These are phyloP conservation scores for Arthrobotrys megalospora DNA, from an alignment of 2,329 filamentous ascomycete species.

Conservation along the genomic window DNA sequence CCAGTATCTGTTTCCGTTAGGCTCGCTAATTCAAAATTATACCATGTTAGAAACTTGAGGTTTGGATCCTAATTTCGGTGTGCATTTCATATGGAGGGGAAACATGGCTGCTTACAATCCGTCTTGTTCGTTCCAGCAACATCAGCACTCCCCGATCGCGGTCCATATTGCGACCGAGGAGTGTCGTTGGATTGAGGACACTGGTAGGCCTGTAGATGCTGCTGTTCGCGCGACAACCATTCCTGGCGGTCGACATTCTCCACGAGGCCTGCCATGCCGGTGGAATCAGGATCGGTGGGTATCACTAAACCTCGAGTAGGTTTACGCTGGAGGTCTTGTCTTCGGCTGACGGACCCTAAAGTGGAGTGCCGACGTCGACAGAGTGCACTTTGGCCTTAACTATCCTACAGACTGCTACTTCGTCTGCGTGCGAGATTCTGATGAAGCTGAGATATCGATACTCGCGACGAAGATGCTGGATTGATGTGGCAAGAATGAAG, in stretches of 20 bases:
- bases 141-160: slow-evolving; percentile 17
- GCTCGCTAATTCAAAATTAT: slow-evolving; percentile 4
- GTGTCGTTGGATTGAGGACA: slow-evolving; percentile 26
- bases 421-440: background rate
- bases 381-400: background rate
- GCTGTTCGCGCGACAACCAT: slow-evolving; percentile 24
- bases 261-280: slow-evolving; percentile 39
- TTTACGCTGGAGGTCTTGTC: background rate
- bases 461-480: background rate
- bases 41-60: background rate
- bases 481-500: slow-evolving; percentile 6
- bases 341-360: slow-evolving; percentile 15
- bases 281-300: slow-evolving; percentile 2
- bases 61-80: background rate
- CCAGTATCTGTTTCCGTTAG: background rate
- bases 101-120: slow-evolving; percentile 32
- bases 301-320: background rate
- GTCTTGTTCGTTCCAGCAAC: slow-evolving; percentile 2
- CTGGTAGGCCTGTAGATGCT: slow-evolving; percentile 13
- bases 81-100: background rate
- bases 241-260: slow-evolving; percentile 27
- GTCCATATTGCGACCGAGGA: slow-evolving; percentile 4
- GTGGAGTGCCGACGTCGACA: background rate
- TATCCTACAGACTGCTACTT: background rate
- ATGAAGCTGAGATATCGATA: slow-evolving; percentile 8